phyloP scores from a whole-genome alignment of 305 asterid genomes.

The Striga hermonthica region DNA sequence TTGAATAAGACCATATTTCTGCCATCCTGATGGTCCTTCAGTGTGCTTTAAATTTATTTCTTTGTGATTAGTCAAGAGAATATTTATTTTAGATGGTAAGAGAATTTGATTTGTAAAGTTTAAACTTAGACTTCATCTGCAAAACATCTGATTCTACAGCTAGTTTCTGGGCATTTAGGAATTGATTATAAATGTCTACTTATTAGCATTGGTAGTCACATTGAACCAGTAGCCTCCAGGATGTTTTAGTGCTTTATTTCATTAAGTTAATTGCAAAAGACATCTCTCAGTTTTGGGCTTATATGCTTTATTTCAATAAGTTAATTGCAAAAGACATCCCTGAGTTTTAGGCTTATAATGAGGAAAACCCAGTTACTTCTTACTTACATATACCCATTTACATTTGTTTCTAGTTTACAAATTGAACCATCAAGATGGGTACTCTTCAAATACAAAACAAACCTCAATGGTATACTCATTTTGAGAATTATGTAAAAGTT shows the following conservation, averaged over 20 bases:
- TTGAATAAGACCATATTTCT: constrained; percentile 8
- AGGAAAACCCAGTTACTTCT: neutral
- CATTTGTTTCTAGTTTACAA: neutral
- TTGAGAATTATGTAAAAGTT: neutral
- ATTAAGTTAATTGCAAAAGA: neutral
- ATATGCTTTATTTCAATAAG: neutral
- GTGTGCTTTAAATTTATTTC: neutral
- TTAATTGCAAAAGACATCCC: neutral
- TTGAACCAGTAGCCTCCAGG: neutral
- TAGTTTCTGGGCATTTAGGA: constrained; percentile 5
- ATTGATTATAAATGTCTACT: constrained; percentile 2
- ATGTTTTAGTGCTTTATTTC: neutral
- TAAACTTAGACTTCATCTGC: constrained; percentile 10
- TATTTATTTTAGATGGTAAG: constrained; percentile 3
- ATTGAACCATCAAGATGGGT: neutral
- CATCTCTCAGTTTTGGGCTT: neutral
- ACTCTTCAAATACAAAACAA: neutral
- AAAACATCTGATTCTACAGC: neutral
- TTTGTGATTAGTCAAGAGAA: constrained; percentile 3
- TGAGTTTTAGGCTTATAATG: neutral
- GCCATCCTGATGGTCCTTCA: constrained; percentile 13
- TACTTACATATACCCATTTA: neutral
- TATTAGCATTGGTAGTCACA: neutral
- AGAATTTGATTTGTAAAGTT: constrained; percentile 1
- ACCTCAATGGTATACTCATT: neutral